A percentile compares a stretch with the other conserved stretches of the same genome.
Conservation (phyloP, 345 rosid genomes). For the Mallotus nudiflorus region DNA sequence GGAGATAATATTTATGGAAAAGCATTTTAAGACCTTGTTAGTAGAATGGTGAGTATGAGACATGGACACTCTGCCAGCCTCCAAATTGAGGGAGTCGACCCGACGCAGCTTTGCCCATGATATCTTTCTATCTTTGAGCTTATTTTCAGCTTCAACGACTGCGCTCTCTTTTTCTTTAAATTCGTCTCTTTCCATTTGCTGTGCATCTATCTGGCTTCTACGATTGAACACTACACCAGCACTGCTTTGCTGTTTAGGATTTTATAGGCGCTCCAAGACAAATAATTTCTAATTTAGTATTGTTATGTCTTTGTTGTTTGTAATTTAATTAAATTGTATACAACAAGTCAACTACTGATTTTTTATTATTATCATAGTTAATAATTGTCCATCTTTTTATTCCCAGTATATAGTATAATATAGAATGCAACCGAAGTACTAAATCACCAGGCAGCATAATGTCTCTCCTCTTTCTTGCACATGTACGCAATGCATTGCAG, state of each 20-base stretch:
- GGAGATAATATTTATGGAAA: neutral
- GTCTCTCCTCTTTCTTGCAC: too few species aligned
- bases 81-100: slow-evolving; percentile 67
- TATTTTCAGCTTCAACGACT: neutral
- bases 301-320: too few species aligned
- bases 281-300: neutral
- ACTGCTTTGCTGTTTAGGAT: neutral
- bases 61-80: slow-evolving; percentile 55
- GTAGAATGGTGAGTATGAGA: slow-evolving; percentile 14
- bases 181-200: neutral
- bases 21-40: neutral
- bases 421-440: too few species aligned
- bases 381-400: too few species aligned
- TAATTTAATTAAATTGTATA: too few species aligned
- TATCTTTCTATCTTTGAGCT: slow-evolving; percentile 43
- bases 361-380: too few species aligned
- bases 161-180: neutral
- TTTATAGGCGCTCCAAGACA: slow-evolving; percentile 12
- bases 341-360: neutral
- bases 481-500: too few species aligned
- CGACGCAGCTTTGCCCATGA: slow-evolving; percentile 78
- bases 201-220: neutral
- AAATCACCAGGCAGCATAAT: too few species aligned
- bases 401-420: too few species aligned
- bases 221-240: neutral